Evolutionary conservation across 257 asterid genomes (phyloP).

Genomic region (Ballota nigra): DNA sequence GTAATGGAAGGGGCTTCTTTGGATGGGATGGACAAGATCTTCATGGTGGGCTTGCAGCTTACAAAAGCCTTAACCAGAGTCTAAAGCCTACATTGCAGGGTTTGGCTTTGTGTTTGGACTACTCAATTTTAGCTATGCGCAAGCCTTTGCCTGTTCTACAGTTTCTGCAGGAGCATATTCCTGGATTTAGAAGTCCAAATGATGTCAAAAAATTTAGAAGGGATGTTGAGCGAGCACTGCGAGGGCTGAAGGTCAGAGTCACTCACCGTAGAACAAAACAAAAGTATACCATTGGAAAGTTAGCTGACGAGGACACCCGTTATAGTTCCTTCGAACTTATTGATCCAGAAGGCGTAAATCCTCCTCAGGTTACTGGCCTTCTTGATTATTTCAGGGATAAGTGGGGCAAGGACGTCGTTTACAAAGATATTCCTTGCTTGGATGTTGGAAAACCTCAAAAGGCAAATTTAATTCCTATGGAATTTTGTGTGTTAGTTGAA

Average conservation of each 20-base stretch:
- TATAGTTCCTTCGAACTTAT: conserved; percentile 27
- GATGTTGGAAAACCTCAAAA: conserved; percentile 42
- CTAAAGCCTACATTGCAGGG: conserved; percentile 62
- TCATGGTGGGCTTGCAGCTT: conserved; percentile 46
- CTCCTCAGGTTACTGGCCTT: conserved; percentile 20
- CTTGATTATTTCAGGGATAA: conserved; percentile 50
- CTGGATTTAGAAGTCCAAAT: conserved; percentile 12
- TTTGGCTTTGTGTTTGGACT: conserved; percentile 55
- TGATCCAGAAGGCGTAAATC: conserved; percentile 37
- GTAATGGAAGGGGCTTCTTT: conserved; percentile 52
- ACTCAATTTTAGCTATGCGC: conserved; percentile 46
- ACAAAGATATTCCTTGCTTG: conserved; percentile 51
- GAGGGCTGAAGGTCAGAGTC: conserved; percentile 62
- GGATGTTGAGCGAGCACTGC: conserved; percentile 28
- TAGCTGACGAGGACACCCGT: conserved; percentile 23
- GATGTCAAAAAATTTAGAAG: conserved; percentile 16
- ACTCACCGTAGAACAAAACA: conserved; percentile 59
- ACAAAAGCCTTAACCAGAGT: conserved; percentile 58
- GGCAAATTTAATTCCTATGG: conserved; percentile 53
- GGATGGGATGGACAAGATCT: conserved; percentile 28
- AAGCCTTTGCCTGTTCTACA: conserved; percentile 51
- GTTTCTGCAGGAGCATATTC: conserved; percentile 34
- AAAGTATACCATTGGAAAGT: conserved; percentile 41
- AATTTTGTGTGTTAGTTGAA: conserved; percentile 60
- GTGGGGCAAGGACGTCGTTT: conserved; percentile 38